phyloP scores from a whole-genome alignment of 352 stramenopile genomes.

The Halophytophthora polymorphica region DNA sequence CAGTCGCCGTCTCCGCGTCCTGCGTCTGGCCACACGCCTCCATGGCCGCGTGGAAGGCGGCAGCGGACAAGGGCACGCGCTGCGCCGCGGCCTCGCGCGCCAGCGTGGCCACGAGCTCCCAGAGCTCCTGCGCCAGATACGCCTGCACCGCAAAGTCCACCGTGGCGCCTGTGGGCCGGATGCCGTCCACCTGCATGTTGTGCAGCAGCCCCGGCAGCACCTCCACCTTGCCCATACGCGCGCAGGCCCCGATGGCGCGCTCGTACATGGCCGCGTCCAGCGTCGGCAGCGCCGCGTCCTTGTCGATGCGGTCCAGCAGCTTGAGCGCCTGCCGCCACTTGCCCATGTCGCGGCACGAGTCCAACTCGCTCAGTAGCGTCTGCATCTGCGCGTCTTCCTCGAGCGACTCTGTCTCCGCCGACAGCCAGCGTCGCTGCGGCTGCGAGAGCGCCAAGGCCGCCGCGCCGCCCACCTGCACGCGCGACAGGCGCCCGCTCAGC shows the following conservation, averaged over 20 bases:
- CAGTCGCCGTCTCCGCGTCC: slow-evolving; percentile 42
- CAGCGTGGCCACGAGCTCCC: slow-evolving; percentile 52
- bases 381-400: slow-evolving; percentile 18
- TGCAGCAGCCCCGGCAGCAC: slow-evolving; percentile 68
- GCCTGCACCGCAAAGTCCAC: slow-evolving; percentile 82
- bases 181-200: slow-evolving; percentile 74
- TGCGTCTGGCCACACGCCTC: slow-evolving; percentile 64
- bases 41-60: slow-evolving; percentile 71
- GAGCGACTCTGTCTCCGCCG: slow-evolving; percentile 10
- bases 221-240: slow-evolving; percentile 78
- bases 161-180: slow-evolving; percentile 58
- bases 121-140: slow-evolving; percentile 69
- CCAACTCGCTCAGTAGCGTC: slow-evolving; percentile 40
- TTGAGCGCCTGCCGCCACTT: slow-evolving; percentile 77
- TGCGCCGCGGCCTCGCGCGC: slow-evolving; percentile 37
- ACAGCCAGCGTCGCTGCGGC: slow-evolving; percentile 19
- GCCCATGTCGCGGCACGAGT: slow-evolving; percentile 50
- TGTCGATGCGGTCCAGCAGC: slow-evolving; percentile 67
- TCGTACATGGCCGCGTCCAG: slow-evolving; percentile 79
- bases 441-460: slow-evolving; percentile 1
- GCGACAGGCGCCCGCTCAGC: slow-evolving; percentile 12
- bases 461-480: slow-evolving; percentile 2
- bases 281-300: slow-evolving; percentile 38
- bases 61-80: slow-evolving; percentile 54
- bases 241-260: slow-evolving; percentile 69